Conservation (phyloP, 78 protist species). For the Dictyostelium citrinum region DNA sequence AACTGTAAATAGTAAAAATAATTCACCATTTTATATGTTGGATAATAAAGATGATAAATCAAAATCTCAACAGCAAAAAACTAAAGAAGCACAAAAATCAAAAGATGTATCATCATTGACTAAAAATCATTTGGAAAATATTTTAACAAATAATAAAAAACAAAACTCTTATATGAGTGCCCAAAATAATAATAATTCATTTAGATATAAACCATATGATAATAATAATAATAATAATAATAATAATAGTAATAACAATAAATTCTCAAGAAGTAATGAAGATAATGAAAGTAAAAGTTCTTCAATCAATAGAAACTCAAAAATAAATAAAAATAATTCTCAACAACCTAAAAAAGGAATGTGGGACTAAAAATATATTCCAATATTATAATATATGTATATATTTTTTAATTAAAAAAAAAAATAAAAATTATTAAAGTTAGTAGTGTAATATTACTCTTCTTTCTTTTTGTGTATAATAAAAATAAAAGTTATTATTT, state of each 20-base stretch:
- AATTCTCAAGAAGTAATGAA: background rate
- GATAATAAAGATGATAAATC: background rate
- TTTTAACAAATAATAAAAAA: background rate
- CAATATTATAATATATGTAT: too few relatives aligned
- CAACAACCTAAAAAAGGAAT: background rate
- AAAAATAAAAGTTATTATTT: background rate
- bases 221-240: background rate
- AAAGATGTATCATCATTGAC: background rate
- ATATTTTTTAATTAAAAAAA: background rate
- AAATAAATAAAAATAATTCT: background rate
- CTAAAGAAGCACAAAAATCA: background rate
- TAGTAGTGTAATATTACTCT: too few relatives aligned
- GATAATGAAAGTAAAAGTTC: slow-evolving; percentile 8
- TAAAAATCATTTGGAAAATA: slow-evolving; percentile 11
- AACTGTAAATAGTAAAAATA: background rate
- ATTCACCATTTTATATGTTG: slow-evolving; percentile 21
- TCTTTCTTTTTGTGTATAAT: too few relatives aligned
- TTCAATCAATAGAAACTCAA: background rate
- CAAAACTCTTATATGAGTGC: background rate
- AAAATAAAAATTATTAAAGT: background rate
- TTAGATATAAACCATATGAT: slow-evolving; percentile 22
- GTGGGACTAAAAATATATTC: background rate
- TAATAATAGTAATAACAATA: background rate
- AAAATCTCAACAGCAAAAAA: background rate
- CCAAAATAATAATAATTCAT: background rate